Conservation (phyloP, 73 alveolate genomes). For the Paramecium tetraurelia region DNA sequence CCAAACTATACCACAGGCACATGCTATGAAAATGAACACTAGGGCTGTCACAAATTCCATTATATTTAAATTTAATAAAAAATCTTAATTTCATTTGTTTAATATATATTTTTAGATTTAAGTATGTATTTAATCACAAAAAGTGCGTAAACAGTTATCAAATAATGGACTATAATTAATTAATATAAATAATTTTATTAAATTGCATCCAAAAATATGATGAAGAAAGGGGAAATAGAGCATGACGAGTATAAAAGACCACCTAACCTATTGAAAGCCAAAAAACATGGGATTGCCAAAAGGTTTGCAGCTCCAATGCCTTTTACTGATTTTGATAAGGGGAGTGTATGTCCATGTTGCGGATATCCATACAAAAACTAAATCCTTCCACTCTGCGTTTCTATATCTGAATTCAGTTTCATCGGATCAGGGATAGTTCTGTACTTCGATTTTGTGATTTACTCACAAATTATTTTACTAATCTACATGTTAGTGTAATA, state of each 20-base stretch:
- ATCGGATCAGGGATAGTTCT: neutral
- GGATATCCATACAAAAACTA: neutral
- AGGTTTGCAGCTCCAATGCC: neutral
- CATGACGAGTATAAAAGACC: neutral
- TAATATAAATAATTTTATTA: neutral
- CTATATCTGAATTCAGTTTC: neutral
- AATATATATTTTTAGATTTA: too few relatives aligned
- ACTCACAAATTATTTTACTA: neutral
- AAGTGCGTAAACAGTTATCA: neutral
- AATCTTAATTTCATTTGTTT: neutral
- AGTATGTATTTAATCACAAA: neutral
- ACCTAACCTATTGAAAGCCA: neutral
- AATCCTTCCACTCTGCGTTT: neutral
- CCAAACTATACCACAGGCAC: constrained; percentile 36
- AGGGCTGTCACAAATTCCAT: constrained; percentile 48
- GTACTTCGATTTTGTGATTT: neutral
- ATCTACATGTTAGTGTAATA: neutral
- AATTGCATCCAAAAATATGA: neutral
- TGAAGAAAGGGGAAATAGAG: neutral
- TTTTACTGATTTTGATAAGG: neutral
- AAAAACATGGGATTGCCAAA: neutral
- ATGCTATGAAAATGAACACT: constrained; percentile 28
- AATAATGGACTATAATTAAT: neutral
- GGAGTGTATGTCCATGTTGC: constrained; percentile 1
- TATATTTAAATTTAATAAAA: neutral